phyloP scores from a whole-genome alignment of 345 rosid species.

The Sisymbrium irio region DNA sequence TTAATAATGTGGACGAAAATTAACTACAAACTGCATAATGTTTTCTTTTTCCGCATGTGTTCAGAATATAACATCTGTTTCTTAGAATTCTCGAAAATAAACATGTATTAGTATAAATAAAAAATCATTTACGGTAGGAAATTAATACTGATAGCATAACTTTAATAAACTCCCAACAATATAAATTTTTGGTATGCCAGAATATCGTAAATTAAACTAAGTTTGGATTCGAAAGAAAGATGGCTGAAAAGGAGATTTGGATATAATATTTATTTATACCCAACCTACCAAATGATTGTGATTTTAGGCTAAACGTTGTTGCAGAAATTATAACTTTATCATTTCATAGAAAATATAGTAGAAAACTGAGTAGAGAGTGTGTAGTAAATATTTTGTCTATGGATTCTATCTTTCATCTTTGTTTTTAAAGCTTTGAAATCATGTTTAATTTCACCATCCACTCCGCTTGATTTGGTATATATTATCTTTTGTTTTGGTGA shows the following conservation, averaged over 20 bases:
- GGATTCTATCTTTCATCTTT: no score
- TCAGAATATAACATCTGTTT: background rate
- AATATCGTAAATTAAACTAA: background rate
- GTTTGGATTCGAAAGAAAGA: background rate
- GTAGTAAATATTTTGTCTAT: no score
- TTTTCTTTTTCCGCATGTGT: background rate
- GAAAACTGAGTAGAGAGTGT: no score
- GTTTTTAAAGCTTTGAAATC: no score
- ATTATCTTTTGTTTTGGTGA: no score
- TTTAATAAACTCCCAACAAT: background rate
- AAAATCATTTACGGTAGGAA: background rate
- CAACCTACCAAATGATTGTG: conserved; percentile 9
- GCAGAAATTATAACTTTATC: no score
- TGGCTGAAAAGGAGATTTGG: background rate
- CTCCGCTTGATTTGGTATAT: no score
- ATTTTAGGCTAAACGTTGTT: background rate
- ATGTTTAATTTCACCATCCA: no score
- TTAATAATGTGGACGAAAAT: background rate
- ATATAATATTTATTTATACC: background rate
- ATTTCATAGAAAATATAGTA: no score
- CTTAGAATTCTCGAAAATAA: background rate
- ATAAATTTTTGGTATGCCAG: background rate
- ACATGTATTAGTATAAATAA: background rate
- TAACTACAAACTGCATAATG: background rate
- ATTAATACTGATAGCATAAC: background rate